phyloP scores from a whole-genome alignment of 345 rosid genomes.

The Eutrema japonicum region DNA sequence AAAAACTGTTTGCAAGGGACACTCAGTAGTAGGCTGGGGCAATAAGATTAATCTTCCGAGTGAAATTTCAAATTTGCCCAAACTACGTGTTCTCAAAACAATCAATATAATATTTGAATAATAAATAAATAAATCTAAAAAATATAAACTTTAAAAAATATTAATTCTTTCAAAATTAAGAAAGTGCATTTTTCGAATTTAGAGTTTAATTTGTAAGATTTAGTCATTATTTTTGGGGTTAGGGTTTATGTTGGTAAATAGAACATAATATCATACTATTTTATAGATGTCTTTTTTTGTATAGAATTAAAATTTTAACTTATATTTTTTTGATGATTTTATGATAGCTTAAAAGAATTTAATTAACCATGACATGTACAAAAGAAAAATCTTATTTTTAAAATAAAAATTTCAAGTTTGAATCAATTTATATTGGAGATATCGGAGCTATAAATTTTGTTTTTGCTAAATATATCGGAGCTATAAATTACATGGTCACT shows the following conservation, averaged over 20 bases:
- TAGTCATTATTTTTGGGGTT: not conserved
- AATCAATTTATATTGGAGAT: too few relatives aligned
- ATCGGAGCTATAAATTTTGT: too few relatives aligned
- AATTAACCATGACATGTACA: too few relatives aligned
- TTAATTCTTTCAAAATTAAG: not conserved
- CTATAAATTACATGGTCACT: too few relatives aligned
- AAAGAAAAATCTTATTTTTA: too few relatives aligned
- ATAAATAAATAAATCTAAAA: not conserved
- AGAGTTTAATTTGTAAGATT: not conserved
- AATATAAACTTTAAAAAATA: not conserved
- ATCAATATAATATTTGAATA: not conserved
- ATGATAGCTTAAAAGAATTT: too few relatives aligned
- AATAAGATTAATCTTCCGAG: slow-evolving; percentile 3
- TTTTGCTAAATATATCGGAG: too few relatives aligned
- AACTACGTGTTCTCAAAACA: not conserved
- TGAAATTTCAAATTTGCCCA: not conserved
- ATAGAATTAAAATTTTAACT: too few relatives aligned
- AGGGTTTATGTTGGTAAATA: not conserved
- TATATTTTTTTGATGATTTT: too few relatives aligned
- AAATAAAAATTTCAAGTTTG: too few relatives aligned
- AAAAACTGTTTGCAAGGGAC: slow-evolving; percentile 2
- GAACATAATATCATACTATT: too few relatives aligned
- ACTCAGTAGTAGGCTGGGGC: not conserved
- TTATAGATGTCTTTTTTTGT: too few relatives aligned
- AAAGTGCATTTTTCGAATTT: not conserved